Evolutionary conservation across 1,284 basidiomycete genomes (phyloP).

Genomic region (Heterobasidion irregulare): DNA sequence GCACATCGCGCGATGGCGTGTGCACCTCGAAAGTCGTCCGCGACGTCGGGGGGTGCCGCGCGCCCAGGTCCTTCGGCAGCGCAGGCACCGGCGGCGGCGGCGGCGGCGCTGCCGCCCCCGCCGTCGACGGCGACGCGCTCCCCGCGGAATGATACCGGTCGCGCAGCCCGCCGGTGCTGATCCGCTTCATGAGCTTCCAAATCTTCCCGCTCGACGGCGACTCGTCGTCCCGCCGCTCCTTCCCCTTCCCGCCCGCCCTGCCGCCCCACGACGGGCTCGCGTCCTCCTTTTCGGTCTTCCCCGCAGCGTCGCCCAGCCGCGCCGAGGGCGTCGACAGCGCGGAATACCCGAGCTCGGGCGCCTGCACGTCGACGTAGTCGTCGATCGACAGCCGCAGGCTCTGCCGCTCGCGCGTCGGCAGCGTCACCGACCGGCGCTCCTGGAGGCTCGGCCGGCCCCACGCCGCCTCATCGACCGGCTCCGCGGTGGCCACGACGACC

Average conservation of each 20-base stretch:
- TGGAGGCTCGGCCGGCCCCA: constrained; percentile 26
- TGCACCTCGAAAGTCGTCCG: constrained; percentile 19
- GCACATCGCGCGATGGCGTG: constrained; percentile 2
- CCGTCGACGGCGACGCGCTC: constrained; percentile 7
- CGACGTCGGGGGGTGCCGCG: constrained; percentile 6
- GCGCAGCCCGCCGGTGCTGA: constrained; percentile 54
- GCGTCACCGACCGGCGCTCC: constrained; percentile 18
- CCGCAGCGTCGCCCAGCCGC: background rate
- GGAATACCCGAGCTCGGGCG: background rate
- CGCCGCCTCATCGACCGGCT: constrained; percentile 1
- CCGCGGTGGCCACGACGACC: background rate
- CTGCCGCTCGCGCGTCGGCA: constrained; percentile 13
- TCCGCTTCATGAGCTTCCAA: constrained; percentile 63
- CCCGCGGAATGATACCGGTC: constrained; percentile 36
- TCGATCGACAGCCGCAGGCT: constrained; percentile 19
- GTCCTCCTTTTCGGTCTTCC: background rate
- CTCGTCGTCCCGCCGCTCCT: constrained; percentile 21
- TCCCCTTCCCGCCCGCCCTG: constrained; percentile 12
- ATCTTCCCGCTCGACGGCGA: constrained; percentile 34
- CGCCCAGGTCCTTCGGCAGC: constrained; percentile 34
- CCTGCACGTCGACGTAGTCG: constrained; percentile 14
- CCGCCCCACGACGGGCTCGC: constrained; percentile 8
- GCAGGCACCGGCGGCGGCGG: constrained; percentile 54
- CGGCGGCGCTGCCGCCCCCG: background rate
- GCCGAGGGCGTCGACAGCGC: background rate